Conservation (phyloP, 257 asterid genomes). For the Hygrophila difformis region DNA sequence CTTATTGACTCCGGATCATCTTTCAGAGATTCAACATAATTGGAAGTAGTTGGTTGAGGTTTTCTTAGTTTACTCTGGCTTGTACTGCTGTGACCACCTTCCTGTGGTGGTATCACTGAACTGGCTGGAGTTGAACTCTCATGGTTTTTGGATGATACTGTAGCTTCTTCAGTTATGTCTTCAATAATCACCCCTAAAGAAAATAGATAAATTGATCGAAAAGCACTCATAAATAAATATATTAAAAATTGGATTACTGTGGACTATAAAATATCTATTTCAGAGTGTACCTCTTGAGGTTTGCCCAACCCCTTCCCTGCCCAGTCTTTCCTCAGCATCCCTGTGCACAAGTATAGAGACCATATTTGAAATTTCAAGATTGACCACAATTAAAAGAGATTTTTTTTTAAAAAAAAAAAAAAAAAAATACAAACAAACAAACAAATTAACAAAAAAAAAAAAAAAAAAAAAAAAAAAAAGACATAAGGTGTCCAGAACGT, state of each 20-base stretch:
- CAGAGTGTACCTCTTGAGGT: conserved; percentile 57
- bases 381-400: no score
- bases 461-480: no score
- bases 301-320: conserved; percentile 34
- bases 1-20: conserved; percentile 83
- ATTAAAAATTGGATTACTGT: no score
- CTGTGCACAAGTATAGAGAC: conserved; percentile 27
- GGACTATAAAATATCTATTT: no score
- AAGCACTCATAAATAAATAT: not conserved
- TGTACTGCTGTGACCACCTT: conserved; percentile 24
- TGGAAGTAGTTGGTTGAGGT: conserved; percentile 37
- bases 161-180: conserved; percentile 74
- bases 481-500: no score
- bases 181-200: conserved; percentile 67
- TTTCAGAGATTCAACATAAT: conserved; percentile 51
- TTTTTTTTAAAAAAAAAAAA: no score
- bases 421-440: no score
- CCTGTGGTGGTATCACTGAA: conserved; percentile 27
- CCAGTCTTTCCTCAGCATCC: conserved; percentile 61
- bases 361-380: conserved; percentile 8
- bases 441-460: no score
- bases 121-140: conserved; percentile 25
- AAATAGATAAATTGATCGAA: conserved; percentile 11
- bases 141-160: conserved; percentile 32
- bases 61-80: conserved; percentile 28